Conservation (phyloP, 2,329 filamentous ascomycete genomes). For the Neonectria magnoliae region DNA sequence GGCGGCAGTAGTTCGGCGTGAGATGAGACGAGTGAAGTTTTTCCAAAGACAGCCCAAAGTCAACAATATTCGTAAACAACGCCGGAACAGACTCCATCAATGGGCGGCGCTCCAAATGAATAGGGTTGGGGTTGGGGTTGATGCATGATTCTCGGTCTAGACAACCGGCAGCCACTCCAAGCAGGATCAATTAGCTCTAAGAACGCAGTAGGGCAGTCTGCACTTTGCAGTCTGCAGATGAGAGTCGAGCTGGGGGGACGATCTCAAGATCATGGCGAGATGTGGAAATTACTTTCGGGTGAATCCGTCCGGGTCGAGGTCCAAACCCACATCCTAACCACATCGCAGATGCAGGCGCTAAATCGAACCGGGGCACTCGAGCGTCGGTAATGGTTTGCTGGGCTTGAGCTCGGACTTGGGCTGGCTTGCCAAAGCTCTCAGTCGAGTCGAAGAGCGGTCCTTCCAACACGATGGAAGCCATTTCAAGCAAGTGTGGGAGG, state of each 20-base stretch:
- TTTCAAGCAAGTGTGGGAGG: not conserved
- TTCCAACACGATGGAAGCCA: not conserved
- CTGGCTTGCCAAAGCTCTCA: not conserved
- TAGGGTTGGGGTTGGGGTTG: not conserved
- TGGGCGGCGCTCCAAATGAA: not conserved
- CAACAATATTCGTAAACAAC: constrained; percentile 14
- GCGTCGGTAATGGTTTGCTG: constrained; percentile 7
- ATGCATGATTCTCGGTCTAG: not conserved
- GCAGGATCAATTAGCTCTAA: not conserved
- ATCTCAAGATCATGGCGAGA: constrained; percentile 28
- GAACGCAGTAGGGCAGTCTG: not conserved
- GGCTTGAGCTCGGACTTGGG: not conserved
- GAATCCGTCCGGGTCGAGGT: not conserved
- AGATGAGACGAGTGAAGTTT: not conserved
- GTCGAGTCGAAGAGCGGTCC: constrained; percentile 7
- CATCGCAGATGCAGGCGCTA: constrained; percentile 12
- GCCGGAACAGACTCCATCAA: not conserved
- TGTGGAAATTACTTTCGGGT: constrained; percentile 40
- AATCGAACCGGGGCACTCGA: constrained; percentile 1
- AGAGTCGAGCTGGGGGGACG: constrained; percentile 8
- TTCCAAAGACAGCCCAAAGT: constrained; percentile 8
- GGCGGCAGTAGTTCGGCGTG: constrained; percentile 2
- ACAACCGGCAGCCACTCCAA: not conserved
- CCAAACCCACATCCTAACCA: constrained; percentile 2
- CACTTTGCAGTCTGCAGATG: not conserved